Evolutionary conservation across 352 stramenopile genomes (phyloP).

Genomic region (Globisporangium nagaii): DNA sequence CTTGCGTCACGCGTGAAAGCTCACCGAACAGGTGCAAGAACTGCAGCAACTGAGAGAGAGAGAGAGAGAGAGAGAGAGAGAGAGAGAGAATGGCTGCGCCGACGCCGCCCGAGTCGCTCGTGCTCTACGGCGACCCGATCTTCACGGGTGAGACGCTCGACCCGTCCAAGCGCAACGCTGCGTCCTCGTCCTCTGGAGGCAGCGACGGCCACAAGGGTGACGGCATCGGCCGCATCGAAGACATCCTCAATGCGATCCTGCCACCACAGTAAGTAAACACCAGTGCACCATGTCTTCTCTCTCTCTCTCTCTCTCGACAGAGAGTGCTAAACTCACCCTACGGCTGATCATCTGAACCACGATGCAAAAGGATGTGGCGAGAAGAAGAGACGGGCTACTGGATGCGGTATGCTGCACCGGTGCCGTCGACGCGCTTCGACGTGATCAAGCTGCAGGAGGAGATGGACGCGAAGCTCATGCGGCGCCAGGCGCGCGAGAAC

Average conservation of each 20-base stretch:
- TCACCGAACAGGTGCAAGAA: not conserved
- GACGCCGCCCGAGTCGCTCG: conserved; percentile 77
- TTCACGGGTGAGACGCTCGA: conserved; percentile 83
- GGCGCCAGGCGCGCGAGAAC: conserved; percentile 88
- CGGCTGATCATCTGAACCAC: too few relatives aligned
- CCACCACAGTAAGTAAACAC: conserved; percentile 49
- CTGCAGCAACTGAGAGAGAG: conserved; percentile 1
- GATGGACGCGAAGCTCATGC: conserved; percentile 86
- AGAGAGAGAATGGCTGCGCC: conserved; percentile 39
- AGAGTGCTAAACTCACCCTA: too few relatives aligned
- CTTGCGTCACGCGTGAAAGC: too few relatives aligned
- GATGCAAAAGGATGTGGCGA: conserved; percentile 57
- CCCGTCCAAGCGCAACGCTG: conserved; percentile 33
- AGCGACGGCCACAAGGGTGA: conserved; percentile 29
- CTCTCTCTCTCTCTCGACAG: too few relatives aligned
- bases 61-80: not conserved
- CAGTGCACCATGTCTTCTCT: too few relatives aligned
- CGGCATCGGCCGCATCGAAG: conserved; percentile 60
- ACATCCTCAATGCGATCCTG: conserved; percentile 71
- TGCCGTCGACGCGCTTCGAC: conserved; percentile 89
- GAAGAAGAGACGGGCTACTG: conserved; percentile 81
- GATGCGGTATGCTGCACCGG: conserved; percentile 89
- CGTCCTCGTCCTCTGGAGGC: conserved; percentile 16
- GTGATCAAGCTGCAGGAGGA: conserved; percentile 90
- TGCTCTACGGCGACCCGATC: conserved; percentile 88